Conservation (phyloP, 2,329 filamentous ascomycete species). For the Aquanectria penicillioides region DNA sequence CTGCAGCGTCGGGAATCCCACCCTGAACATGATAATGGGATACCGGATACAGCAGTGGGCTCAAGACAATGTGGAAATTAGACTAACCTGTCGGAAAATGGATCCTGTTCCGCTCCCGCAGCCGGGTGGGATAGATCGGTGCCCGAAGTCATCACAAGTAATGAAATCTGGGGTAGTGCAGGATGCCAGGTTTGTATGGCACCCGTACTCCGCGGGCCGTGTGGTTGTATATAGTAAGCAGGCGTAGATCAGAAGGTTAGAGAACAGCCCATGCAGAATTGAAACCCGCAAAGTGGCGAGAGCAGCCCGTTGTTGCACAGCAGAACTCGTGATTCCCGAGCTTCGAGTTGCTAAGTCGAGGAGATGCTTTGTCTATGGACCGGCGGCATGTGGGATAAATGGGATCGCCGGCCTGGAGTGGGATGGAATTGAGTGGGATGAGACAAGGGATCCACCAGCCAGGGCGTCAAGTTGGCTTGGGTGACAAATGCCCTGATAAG, state of each 20-base stretch:
- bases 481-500: constrained; percentile 13
- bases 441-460: background rate
- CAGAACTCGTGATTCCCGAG: background rate
- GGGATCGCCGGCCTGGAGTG: constrained; percentile 30
- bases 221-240: background rate
- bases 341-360: constrained; percentile 37
- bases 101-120: constrained; percentile 14
- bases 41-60: constrained; percentile 13
- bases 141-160: constrained; percentile 23
- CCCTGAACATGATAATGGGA: constrained; percentile 8
- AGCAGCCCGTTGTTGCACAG: background rate
- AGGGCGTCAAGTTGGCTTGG: constrained; percentile 1
- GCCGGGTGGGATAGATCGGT: constrained; percentile 37
- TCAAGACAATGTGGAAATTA: background rate
- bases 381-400: constrained; percentile 29
- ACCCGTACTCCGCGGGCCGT: background rate
- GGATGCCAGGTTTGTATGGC: background rate
- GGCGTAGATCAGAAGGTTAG: background rate
- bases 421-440: constrained; percentile 27
- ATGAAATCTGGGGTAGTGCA: background rate
- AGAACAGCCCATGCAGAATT: background rate
- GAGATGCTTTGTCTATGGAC: background rate
- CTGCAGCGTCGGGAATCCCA: constrained; percentile 21
- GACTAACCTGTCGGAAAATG: constrained; percentile 21
- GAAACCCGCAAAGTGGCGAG: too few species aligned